A percentile compares a stretch with the other conserved stretches of the same genome.
Evolutionary conservation across 768 basidiomycete species (phyloP).

Genomic region (Neoboletus magnificus): DNA sequence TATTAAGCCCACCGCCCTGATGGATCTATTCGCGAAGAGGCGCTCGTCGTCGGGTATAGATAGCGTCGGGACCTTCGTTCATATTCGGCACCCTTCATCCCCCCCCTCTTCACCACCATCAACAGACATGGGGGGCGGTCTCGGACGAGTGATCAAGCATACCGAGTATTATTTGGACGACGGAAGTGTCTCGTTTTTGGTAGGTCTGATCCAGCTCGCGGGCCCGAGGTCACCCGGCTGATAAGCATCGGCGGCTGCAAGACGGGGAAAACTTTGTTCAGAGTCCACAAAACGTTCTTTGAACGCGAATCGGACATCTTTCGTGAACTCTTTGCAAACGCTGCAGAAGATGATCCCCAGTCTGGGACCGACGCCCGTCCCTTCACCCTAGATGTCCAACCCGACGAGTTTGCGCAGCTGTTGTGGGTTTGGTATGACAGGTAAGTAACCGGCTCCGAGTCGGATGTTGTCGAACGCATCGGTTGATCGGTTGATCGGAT

Average conservation of each 20-base stretch:
- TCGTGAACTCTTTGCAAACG: slow-evolving; percentile 29
- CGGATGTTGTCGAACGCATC: background rate
- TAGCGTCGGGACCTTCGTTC: slow-evolving; percentile 3
- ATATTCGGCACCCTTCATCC: background rate
- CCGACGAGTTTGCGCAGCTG: slow-evolving; percentile 47
- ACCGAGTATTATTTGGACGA: slow-evolving; percentile 11
- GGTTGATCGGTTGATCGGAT: background rate
- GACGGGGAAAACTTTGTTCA: slow-evolving; percentile 50
- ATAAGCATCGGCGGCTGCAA: slow-evolving; percentile 24
- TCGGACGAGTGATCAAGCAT: slow-evolving; percentile 6
- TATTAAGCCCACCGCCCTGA: slow-evolving; percentile 6
- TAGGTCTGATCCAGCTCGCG: slow-evolving; percentile 5
- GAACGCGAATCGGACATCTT: slow-evolving; percentile 53
- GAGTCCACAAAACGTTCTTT: slow-evolving; percentile 58
- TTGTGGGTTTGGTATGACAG: slow-evolving; percentile 60
- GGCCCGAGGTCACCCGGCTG: background rate
- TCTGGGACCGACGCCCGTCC: slow-evolving; percentile 37
- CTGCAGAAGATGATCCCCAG: slow-evolving; percentile 30
- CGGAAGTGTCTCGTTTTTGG: slow-evolving; percentile 14
- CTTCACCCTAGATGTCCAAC: slow-evolving; percentile 41
- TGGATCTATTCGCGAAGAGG: slow-evolving; percentile 18
- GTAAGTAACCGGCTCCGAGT: slow-evolving; percentile 27
- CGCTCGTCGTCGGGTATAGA: slow-evolving; percentile 16
- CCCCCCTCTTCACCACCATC: background rate
- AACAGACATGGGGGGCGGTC: slow-evolving; percentile 12